phyloP scores from a whole-genome alignment of 1,284 basidiomycete species.

The Fomitiporia mediterranea region DNA sequence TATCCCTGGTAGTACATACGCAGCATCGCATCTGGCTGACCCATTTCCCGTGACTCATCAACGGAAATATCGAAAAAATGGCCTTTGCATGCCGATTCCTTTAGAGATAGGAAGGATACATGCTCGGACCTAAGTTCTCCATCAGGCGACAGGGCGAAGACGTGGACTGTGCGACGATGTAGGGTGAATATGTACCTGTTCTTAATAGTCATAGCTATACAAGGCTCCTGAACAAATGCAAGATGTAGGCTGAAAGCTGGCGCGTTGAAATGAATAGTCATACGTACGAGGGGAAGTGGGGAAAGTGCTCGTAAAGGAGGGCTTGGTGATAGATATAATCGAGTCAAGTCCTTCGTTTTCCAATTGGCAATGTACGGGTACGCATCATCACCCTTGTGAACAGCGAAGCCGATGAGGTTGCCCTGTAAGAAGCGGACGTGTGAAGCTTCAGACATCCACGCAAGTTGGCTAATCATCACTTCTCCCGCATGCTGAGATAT shows the following conservation, averaged over 20 bases:
- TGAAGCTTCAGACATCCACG: neutral
- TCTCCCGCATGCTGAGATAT: neutral
- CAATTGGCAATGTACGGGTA: slow-evolving; percentile 11
- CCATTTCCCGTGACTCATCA: neutral
- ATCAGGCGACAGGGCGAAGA: neutral
- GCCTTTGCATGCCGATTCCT: neutral
- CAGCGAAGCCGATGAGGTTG: slow-evolving; percentile 5
- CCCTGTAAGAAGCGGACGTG: neutral
- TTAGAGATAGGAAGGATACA: neutral
- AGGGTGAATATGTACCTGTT: neutral
- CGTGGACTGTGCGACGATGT: neutral
- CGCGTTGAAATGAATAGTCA: neutral
- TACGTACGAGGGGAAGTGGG: neutral
- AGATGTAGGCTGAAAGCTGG: neutral
- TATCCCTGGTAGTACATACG: neutral
- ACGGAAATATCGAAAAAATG: neutral
- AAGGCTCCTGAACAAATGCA: neutral
- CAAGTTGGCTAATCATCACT: neutral
- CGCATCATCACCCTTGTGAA: slow-evolving; percentile 10
- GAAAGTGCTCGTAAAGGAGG: neutral
- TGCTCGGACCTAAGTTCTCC: neutral
- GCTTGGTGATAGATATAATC: neutral
- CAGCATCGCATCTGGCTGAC: neutral
- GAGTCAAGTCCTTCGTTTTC: neutral
- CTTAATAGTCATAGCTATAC: neutral